A percentile compares a stretch with the other conserved stretches of the same genome.
Evolutionary conservation across 1,284 basidiomycete species (phyloP).

Genomic region (Cystobasidiaceae sp.): DNA sequence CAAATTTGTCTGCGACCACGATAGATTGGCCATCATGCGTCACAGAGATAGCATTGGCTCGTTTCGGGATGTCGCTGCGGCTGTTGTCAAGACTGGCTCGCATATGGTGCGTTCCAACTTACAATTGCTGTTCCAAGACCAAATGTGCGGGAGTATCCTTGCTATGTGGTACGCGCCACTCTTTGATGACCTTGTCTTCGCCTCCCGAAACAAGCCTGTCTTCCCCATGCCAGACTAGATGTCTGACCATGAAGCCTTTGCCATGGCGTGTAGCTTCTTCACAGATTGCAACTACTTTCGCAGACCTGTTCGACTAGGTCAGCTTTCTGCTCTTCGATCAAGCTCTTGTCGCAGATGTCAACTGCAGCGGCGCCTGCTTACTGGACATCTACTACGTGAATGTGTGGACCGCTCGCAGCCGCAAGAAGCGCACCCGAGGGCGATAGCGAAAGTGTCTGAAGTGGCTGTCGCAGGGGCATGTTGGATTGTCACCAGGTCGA

Average conservation of each 20-base stretch:
- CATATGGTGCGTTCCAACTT: too few species aligned
- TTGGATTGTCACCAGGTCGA: not conserved
- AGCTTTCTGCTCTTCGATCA: too few species aligned
- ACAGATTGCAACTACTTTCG: not conserved
- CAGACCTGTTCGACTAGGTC: not conserved
- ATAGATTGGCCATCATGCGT: slow-evolving; percentile 58
- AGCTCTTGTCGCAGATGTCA: too few species aligned
- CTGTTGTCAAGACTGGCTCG: too few species aligned
- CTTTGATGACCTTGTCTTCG: slow-evolving; percentile 72
- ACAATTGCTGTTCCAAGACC: slow-evolving; percentile 38
- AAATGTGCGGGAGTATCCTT: slow-evolving; percentile 35
- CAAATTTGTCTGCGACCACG: slow-evolving; percentile 76
- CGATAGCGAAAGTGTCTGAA: slow-evolving; percentile 21
- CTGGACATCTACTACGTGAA: slow-evolving; percentile 16
- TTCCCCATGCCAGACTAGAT: slow-evolving; percentile 22
- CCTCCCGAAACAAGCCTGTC: slow-evolving; percentile 57
- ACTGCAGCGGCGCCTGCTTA: not conserved
- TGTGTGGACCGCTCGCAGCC: not conserved
- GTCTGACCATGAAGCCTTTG: not conserved
- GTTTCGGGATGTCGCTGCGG: slow-evolving; percentile 67
- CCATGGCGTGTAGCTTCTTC: not conserved
- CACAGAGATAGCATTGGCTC: slow-evolving; percentile 61
- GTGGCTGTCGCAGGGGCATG: slow-evolving; percentile 19
- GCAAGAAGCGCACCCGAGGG: slow-evolving; percentile 22
- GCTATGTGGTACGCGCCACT: slow-evolving; percentile 57